Evolutionary conservation across 495 filamentous ascomycete genomes (phyloP), one percentile per base, ranked within the genome.

Genomic region (Penicillium tannophilum): DNA sequence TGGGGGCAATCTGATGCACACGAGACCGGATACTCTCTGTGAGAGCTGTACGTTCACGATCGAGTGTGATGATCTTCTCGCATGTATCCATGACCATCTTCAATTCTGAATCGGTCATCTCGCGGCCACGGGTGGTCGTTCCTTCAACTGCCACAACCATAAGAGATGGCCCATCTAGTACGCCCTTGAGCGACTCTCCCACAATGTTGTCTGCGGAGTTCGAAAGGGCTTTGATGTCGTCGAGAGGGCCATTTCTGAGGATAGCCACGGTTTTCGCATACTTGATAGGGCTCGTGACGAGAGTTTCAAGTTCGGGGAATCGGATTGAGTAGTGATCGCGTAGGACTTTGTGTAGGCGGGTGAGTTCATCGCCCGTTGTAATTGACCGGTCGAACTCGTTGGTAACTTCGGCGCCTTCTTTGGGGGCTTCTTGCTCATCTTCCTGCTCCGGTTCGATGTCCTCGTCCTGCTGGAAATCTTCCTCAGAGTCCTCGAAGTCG

Each of bases 71-170:
- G 41, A 91, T 90, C 84, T 91, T 93, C 60, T 92, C 83, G 74
- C 93, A 97, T 9, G 92, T 93, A 53, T 84, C 82, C 30, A 89
- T 74, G 24, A 96, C 88, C 28, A 82, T 77, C 53, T 89, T 81
- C 14, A 98, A 82, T 70, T 97, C 90, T 4, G 84, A 77, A 36
- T 86, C 80, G 8, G 82, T 84, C 79, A 98, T 83, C 55, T 89
- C 81, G 11, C 86, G 85, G 0, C 95, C 95, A 48, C 87, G 86
- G 17, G 90, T 93, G 4, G 90, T 93, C 19, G 91, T 94, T 51
- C 93, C 94, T 76, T 97, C 93, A 16, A 97, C 86, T n/a, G 91
- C 91, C 44, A 98, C 92, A 24, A 94, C 89, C 93, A 98, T 97
- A 61, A 97, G 73, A 0, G 90, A 88, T 4, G 93, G 92, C 0